Evolutionary conservation across 441 rosid species (phyloP), one percentile per base, ranked within the genome.

Genomic region (Pelargonium fulgidum): DNA sequence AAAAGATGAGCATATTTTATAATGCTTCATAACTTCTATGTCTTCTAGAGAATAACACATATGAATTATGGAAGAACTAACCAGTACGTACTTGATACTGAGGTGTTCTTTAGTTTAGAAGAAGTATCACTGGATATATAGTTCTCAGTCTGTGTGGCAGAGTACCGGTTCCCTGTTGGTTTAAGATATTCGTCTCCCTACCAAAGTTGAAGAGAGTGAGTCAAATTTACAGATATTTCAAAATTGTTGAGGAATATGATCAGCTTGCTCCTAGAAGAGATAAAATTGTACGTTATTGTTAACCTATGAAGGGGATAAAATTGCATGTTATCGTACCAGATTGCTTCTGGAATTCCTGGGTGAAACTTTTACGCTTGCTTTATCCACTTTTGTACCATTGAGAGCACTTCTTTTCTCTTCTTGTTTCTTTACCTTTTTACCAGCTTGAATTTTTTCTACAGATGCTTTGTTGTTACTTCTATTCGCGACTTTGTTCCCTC

Each of bases 351-450:
- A 70, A 24, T 68, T 75, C 7, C 42, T 73, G 13, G 86, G 74
- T 4, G 77, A 73, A 50, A 76, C 75, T 54, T 70, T 81, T 7
- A 29, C 24, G 64, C 75, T 69, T 62, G 75, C 44, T 81, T 81
- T 80, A 65, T 74, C 75, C 12, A 68, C 78, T 73, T 75, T 80
- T 24, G 59, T 65, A 10, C 41, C 68, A 56, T 76, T 80, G 48
- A 63, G 47, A 72, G 70, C 22, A 48, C 14, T 52, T 59, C 26
- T 75, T 14, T 58, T 75, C 58, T 68, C 79, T 47, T 84, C 84
- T 67, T 69, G 77, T 82, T 81, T 84, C 85, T 83, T 82, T 24
- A 52, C 64, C 12, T 67, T 82, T 70, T 76, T 84, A 70, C 68
- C 66, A 58, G 66, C 62, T 17, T 17, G 80, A 79, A 75, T 79